phyloP scores from a whole-genome alignment of 306 rosid species.

The Spatholobus suberectus region DNA sequence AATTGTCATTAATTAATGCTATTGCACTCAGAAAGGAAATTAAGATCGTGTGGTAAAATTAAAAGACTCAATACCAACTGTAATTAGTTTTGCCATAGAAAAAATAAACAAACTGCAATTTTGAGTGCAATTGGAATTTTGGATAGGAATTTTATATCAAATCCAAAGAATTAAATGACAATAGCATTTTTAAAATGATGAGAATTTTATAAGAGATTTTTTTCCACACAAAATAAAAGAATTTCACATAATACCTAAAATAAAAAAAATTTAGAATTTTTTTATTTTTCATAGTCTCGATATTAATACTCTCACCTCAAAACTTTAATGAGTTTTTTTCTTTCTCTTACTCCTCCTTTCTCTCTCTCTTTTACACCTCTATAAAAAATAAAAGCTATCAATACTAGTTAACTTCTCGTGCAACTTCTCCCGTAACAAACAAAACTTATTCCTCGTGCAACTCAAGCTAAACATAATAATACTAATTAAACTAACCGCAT shows the following conservation, averaged over 20 bases:
- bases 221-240: not conserved
- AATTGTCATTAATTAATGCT: not conserved
- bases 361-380: not conserved
- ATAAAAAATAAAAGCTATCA: not conserved
- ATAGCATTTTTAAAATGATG: not conserved
- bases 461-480: slow-evolving; percentile 14
- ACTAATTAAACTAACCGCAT: not conserved
- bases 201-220: not conserved
- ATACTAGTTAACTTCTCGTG: not conserved
- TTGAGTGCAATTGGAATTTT: not conserved
- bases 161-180: not conserved
- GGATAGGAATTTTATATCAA: not conserved
- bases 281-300: not conserved
- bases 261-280: too few species aligned
- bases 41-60: too few species aligned
- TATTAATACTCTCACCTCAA: not conserved
- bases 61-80: too few species aligned
- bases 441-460: not conserved
- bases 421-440: not conserved
- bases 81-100: too few species aligned
- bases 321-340: not conserved
- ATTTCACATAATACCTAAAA: not conserved
- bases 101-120: not conserved
- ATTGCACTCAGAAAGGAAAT: not conserved
- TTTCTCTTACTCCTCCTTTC: not conserved